Conservation (phyloP, 257 asterid species). For the Solanum stenotomum region DNA sequence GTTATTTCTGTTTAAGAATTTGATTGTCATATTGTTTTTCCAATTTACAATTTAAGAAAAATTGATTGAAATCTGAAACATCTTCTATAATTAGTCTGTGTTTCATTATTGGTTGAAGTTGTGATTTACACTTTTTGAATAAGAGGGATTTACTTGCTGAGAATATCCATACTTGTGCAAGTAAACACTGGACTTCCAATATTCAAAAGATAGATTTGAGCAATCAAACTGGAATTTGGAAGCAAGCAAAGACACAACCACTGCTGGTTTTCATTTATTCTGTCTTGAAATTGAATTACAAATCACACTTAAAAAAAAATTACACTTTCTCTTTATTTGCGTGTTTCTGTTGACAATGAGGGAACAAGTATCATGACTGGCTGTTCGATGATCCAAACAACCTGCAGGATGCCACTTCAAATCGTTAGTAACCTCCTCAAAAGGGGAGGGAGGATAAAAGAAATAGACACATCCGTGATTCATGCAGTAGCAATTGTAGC, state of each 20-base stretch:
- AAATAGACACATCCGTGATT: background rate
- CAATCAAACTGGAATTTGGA: background rate
- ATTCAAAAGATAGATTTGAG: background rate
- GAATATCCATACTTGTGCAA: background rate
- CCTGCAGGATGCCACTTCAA: conserved; percentile 24
- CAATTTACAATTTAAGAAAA: background rate
- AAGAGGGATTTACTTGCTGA: background rate
- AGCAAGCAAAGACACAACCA: background rate
- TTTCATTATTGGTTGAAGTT: background rate
- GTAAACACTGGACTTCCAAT: background rate
- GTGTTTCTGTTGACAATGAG: background rate
- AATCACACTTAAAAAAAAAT: background rate
- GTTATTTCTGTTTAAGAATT: background rate
- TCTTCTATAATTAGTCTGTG: background rate
- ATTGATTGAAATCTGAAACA: background rate
- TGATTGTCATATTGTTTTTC: background rate
- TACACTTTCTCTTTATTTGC: background rate
- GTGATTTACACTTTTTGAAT: background rate
- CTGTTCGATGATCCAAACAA: conserved; percentile 49
- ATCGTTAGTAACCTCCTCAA: background rate
- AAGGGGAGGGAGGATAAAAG: background rate
- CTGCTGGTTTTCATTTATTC: background rate
- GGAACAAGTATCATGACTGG: background rate
- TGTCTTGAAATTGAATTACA: background rate
- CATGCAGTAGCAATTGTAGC: background rate